phyloP scores from a whole-genome alignment of 306 rosid species.

The Amphicarpaea edgeworthii region DNA sequence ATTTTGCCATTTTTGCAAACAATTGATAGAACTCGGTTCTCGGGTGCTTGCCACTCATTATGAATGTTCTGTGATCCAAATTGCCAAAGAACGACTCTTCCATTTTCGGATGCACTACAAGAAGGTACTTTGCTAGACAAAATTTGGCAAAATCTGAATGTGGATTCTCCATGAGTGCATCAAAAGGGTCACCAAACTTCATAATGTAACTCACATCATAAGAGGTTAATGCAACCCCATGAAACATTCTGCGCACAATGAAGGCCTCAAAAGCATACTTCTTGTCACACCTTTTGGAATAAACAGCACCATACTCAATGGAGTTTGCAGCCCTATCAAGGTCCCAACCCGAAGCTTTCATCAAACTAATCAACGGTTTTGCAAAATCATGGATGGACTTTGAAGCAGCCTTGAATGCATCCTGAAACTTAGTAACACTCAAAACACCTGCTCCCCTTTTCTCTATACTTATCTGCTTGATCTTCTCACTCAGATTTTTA shows the following conservation, averaged over 20 bases:
- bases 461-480: conserved; percentile 54
- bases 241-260: conserved; percentile 74
- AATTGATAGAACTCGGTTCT: conserved; percentile 81
- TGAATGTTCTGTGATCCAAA: conserved; percentile 67
- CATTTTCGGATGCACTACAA: conserved; percentile 71
- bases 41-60: conserved; percentile 74
- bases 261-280: conserved; percentile 88
- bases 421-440: conserved; percentile 56
- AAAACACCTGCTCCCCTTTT: conserved; percentile 51
- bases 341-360: conserved; percentile 93
- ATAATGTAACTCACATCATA: conserved; percentile 54
- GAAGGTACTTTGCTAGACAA: conserved; percentile 64
- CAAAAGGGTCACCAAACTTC: conserved; percentile 73
- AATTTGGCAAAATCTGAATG: conserved; percentile 76
- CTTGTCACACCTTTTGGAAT: conserved; percentile 74
- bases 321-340: conserved; percentile 67
- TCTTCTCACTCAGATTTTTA: conserved; percentile 51
- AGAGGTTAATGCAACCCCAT: conserved; percentile 44
- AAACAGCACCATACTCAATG: conserved; percentile 61
- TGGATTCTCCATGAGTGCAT: conserved; percentile 66
- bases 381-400: conserved; percentile 85
- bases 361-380: conserved; percentile 74
- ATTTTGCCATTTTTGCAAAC: conserved; percentile 83
- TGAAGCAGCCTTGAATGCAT: conserved; percentile 59
- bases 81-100: conserved; percentile 81